A percentile compares a stretch with the other conserved stretches of the same genome.
phyloP scores from a whole-genome alignment of 305 asterid genomes.

The Rubia balearica region DNA sequence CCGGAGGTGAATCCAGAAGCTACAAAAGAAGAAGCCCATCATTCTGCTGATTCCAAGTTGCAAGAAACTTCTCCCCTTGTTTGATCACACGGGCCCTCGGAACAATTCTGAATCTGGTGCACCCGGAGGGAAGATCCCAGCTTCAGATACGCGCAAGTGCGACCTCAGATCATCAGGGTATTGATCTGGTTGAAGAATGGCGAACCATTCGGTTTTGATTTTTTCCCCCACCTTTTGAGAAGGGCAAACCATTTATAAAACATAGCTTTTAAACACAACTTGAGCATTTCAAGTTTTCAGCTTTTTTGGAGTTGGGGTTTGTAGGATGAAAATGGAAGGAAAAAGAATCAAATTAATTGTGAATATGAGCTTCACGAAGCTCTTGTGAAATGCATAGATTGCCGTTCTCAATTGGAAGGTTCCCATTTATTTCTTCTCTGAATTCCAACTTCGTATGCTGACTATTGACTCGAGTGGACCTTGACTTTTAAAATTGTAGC shows the following conservation, averaged over 20 bases:
- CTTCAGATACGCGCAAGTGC: neutral
- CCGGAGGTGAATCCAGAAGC: constrained; percentile 27
- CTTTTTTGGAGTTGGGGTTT: neutral
- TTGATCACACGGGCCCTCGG: constrained; percentile 13
- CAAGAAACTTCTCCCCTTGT: constrained; percentile 15
- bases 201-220: neutral
- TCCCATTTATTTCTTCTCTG: neutral
- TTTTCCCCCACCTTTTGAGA: neutral
- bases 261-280: neutral
- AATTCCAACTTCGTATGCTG: neutral
- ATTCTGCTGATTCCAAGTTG: constrained; percentile 13
- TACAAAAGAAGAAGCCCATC: constrained; percentile 19
- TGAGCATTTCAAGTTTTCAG: too few species aligned
- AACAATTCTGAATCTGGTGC: neutral
- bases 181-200: neutral
- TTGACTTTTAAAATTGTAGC: too few species aligned
- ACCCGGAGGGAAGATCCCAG: neutral
- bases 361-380: neutral
- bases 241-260: neutral
- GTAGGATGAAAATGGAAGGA: neutral
- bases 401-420: neutral
- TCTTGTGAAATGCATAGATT: neutral
- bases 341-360: neutral
- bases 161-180: too few species aligned
- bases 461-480: neutral